Conservation (phyloP, 345 rosid species). For the Mallotus nudiflorus region DNA sequence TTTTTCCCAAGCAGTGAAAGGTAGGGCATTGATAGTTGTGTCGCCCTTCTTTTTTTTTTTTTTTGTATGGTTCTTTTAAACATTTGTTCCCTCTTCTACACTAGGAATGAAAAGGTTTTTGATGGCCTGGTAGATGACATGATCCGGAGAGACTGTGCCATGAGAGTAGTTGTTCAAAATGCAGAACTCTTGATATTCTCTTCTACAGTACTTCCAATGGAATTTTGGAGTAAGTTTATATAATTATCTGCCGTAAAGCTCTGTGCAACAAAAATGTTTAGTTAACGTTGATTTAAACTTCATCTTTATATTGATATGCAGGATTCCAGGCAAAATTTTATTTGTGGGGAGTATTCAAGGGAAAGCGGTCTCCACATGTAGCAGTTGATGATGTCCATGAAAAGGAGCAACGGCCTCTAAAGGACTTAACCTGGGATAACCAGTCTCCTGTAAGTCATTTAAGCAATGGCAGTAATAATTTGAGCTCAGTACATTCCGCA, state of each 20-base stretch:
- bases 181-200: conserved; percentile 70
- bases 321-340: conserved; percentile 52
- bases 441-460: conserved; percentile 13
- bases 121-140: conserved; percentile 48
- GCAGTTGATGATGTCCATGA: conserved; percentile 5
- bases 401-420: not conserved
- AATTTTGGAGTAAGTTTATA: conserved; percentile 55
- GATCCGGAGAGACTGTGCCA: conserved; percentile 47
- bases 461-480: conserved; percentile 3
- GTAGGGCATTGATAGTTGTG: conserved; percentile 27
- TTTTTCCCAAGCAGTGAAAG: conserved; percentile 57
- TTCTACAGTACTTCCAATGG: conserved; percentile 54
- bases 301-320: conserved; percentile 30
- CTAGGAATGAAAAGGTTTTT: conserved; percentile 46
- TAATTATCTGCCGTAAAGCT: not conserved
- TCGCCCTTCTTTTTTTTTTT: not conserved
- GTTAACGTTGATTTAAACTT: not conserved
- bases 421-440: not conserved
- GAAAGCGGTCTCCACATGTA: conserved; percentile 18
- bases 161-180: conserved; percentile 49
- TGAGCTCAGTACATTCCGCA: not conserved
- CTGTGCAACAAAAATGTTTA: not conserved
- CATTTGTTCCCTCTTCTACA: not conserved
- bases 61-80: not conserved
- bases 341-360: conserved; percentile 74